phyloP scores from a whole-genome alignment of 139 green algal genomes.

The Raphidocelis subcapitata region DNA sequence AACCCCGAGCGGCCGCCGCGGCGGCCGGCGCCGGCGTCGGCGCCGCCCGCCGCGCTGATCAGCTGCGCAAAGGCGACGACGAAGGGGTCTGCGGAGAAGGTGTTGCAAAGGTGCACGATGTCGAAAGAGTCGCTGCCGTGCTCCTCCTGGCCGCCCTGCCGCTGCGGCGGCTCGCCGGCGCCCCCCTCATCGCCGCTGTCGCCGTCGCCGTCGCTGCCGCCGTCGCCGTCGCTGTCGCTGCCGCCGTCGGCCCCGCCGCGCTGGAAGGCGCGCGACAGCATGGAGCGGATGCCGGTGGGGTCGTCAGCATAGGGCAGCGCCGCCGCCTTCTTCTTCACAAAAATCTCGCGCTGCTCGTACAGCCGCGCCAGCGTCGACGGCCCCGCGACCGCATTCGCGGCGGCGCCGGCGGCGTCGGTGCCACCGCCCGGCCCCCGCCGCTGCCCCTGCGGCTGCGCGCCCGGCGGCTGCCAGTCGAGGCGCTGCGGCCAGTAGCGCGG shows the following conservation, averaged over 20 bases:
- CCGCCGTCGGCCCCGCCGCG: slow-evolving; percentile 4
- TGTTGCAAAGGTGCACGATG: slow-evolving; percentile 65
- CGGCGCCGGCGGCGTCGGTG: not conserved
- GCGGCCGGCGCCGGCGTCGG: not conserved
- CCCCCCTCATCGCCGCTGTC: not conserved
- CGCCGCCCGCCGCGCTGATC: slow-evolving; percentile 10
- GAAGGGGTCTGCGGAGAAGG: slow-evolving; percentile 67
- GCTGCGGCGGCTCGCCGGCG: not conserved
- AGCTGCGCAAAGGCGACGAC: slow-evolving; percentile 65
- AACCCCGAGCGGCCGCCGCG: slow-evolving; percentile 16
- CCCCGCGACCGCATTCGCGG: not conserved
- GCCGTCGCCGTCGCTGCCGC: not conserved
- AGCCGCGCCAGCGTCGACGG: slow-evolving; percentile 13
- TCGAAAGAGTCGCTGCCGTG: slow-evolving; percentile 30
- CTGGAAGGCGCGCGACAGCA: slow-evolving; percentile 62
- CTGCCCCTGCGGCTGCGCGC: slow-evolving; percentile 13
- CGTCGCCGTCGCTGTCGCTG: not conserved
- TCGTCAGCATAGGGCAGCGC: slow-evolving; percentile 69
- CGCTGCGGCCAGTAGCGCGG: slow-evolving; percentile 75
- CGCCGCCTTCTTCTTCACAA: slow-evolving; percentile 74
- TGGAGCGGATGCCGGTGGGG: slow-evolving; percentile 61
- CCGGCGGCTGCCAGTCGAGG: slow-evolving; percentile 22
- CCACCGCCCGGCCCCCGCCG: slow-evolving; percentile 13
- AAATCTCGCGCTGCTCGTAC: slow-evolving; percentile 43
- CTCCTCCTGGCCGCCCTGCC: not conserved